phyloP scores from a whole-genome alignment of 306 rosid genomes.

The Pyrus bretschneideri region DNA sequence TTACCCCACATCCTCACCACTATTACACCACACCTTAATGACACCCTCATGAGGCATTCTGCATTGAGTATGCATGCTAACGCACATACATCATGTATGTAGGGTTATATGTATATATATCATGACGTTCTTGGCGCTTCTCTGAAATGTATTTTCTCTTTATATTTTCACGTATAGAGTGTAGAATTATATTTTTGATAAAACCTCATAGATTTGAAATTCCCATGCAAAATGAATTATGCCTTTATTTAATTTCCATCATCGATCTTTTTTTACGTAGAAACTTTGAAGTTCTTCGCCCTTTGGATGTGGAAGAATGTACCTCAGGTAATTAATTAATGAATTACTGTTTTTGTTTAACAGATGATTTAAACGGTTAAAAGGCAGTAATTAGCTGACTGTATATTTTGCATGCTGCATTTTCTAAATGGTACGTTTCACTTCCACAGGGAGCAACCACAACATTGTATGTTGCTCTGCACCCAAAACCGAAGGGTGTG shows the following conservation, averaged over 20 bases:
- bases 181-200: no score
- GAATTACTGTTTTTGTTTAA: not conserved
- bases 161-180: no score
- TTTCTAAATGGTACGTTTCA: not conserved
- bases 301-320: conserved; percentile 73
- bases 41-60: conserved; percentile 93
- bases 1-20: no score
- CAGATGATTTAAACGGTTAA: not conserved
- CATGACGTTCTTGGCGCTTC: no score
- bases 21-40: no score
- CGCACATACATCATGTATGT: not conserved
- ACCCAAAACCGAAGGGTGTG: conserved; percentile 66
- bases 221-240: no score
- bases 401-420: not conserved
- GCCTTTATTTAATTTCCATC: not conserved
- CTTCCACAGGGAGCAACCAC: conserved; percentile 75
- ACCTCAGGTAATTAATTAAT: conserved; percentile 56
- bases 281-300: conserved; percentile 46
- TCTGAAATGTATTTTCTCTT: no score
- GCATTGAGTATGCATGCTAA: conserved; percentile 42
- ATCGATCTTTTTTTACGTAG: conserved; percentile 22
- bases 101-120: no score
- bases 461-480: conserved; percentile 72
- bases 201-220: no score
- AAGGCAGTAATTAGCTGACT: not conserved